phyloP scores from a whole-genome alignment of 768 basidiomycete genomes.

The Lepiota venenata region DNA sequence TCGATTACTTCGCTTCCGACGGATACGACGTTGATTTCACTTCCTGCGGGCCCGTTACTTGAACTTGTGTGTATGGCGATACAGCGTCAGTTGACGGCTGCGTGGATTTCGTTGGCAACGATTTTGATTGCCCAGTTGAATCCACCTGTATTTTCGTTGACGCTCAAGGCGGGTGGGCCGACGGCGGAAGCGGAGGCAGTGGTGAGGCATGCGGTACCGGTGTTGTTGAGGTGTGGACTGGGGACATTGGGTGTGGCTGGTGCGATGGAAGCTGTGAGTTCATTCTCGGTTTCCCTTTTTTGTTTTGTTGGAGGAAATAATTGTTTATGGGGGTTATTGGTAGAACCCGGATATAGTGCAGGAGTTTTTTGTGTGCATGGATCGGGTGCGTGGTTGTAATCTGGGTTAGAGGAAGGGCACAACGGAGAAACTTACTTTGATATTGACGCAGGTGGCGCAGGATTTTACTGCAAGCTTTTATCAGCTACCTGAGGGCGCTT shows the following conservation, averaged over 20 bases:
- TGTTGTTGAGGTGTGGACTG: conserved; percentile 58
- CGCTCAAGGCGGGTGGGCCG: conserved; percentile 46
- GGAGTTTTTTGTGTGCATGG: conserved; percentile 82
- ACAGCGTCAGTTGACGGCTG: conserved; percentile 68
- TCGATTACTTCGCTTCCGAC: conserved; percentile 80
- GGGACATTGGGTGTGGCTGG: conserved; percentile 49
- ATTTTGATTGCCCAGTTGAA: conserved; percentile 83
- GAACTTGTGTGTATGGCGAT: conserved; percentile 72
- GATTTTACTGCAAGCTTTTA: conserved; percentile 62
- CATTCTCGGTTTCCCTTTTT: neutral
- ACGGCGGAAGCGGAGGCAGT: conserved; percentile 51
- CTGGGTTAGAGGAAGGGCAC: neutral
- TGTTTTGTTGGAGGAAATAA: neutral
- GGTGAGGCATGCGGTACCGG: conserved; percentile 52
- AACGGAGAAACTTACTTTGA: conserved; percentile 18
- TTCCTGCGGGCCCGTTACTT: conserved; percentile 80
- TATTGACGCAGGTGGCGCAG: conserved; percentile 36
- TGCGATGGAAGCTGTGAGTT: conserved; percentile 67
- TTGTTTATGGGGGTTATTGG: neutral
- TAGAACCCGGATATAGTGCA: conserved; percentile 93
- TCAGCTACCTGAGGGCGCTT: conserved; percentile 55
- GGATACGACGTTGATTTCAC: conserved; percentile 74
- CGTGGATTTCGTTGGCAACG: conserved; percentile 82
- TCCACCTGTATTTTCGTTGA: conserved; percentile 53
- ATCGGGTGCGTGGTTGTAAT: conserved; percentile 46